Evolutionary conservation across 2,329 filamentous ascomycete species (phyloP).

Genomic region (Penicillium crustosum): DNA sequence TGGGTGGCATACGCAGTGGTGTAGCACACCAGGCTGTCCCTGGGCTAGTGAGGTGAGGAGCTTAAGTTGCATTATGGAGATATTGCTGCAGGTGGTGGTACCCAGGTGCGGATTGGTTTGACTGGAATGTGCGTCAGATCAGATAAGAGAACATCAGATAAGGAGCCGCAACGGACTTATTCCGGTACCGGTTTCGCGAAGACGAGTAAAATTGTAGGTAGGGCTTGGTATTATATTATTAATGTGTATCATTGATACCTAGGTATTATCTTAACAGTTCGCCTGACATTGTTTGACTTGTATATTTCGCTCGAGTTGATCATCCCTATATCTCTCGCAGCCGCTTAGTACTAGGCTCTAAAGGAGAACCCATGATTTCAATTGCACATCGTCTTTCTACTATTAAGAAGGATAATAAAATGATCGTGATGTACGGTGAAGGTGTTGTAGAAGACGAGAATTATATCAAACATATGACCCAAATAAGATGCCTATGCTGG

Average conservation of each 20-base stretch:
- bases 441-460: not conserved
- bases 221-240: not conserved
- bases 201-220: constrained; percentile 1
- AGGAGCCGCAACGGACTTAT: not conserved
- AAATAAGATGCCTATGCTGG: not conserved
- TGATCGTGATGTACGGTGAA: not conserved
- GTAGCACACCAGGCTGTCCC: constrained; percentile 25
- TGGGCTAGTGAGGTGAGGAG: constrained; percentile 15
- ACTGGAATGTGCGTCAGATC: constrained; percentile 20
- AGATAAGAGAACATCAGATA: constrained; percentile 27
- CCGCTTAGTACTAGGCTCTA: not conserved
- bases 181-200: not conserved
- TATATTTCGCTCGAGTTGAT: not conserved
- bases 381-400: not conserved
- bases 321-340: not conserved
- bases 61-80: constrained; percentile 21
- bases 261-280: not conserved
- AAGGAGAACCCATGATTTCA: not conserved
- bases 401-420: not conserved
- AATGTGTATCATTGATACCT: not conserved
- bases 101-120: not conserved
- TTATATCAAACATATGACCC: not conserved
- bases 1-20: constrained; percentile 21
- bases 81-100: not conserved
- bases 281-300: not conserved